These are phyloP conservation scores for Blastobotrys capitulatus DNA, from an alignment of 1,139 yeast genomes.

Conservation along the genomic window DNA sequence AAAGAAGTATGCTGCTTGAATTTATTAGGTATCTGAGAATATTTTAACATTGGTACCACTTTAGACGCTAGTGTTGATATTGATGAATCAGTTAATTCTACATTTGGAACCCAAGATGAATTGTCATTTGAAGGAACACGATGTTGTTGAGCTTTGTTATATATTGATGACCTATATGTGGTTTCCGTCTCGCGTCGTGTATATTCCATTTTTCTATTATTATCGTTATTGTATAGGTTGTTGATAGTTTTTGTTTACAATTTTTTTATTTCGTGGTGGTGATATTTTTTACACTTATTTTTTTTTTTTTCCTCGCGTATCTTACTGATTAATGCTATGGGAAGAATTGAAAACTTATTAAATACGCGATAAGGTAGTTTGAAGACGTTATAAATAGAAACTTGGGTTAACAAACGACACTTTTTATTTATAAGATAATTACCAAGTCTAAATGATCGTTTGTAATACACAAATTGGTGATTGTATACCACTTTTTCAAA, in stretches of 20 bases:
- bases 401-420: too few relatives aligned
- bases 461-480: too few relatives aligned
- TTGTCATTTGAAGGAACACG: slow-evolving; percentile 2
- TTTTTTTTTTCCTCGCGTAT: too few relatives aligned
- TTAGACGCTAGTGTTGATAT: slow-evolving; percentile 25
- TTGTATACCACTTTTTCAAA: too few relatives aligned
- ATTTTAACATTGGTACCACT: slow-evolving; percentile 23
- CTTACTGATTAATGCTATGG: too few relatives aligned
- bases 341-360: too few relatives aligned
- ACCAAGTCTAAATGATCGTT: too few relatives aligned
- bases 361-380: too few relatives aligned
- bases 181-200: slow-evolving; percentile 6
- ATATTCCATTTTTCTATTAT: slow-evolving; percentile 1
- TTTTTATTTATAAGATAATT: too few relatives aligned
- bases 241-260: not conserved
- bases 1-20: slow-evolving; percentile 12
- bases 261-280: not conserved
- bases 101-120: slow-evolving; percentile 14
- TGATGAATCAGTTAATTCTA: slow-evolving; percentile 15
- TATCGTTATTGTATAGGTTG: not conserved
- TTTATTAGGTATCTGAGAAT: slow-evolving; percentile 17
- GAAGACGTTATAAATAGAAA: too few relatives aligned
- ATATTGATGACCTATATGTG: not conserved
- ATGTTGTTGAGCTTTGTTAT: not conserved
- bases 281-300: too few relatives aligned